Conservation (phyloP, 495 filamentous ascomycete species). For the Aspergillus egyptiacus region DNA sequence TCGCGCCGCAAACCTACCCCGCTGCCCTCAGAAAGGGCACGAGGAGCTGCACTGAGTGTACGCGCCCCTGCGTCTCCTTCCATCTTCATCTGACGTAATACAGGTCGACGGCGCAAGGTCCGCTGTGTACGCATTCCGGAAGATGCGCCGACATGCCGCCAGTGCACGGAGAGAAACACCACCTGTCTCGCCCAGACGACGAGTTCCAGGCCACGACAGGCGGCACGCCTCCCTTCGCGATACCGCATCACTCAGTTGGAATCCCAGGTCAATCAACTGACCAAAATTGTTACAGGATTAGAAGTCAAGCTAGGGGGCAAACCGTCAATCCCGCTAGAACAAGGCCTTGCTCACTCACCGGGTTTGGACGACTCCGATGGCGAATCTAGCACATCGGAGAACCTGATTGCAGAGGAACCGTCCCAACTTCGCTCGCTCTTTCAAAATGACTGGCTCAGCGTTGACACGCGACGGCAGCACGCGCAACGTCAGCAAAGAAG, state of each 20-base stretch:
- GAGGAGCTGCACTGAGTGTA: constrained; percentile 38
- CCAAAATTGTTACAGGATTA: constrained; percentile 15
- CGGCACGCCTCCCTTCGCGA: constrained; percentile 20
- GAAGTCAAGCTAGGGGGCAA: constrained; percentile 18
- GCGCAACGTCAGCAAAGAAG: constrained; percentile 5
- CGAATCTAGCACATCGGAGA: constrained; percentile 15
- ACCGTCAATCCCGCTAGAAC: background rate
- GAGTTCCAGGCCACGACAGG: constrained; percentile 10
- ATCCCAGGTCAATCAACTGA: constrained; percentile 19
- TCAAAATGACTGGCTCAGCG: constrained; percentile 27
- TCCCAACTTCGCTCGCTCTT: constrained; percentile 25
- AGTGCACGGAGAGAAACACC: constrained; percentile 21
- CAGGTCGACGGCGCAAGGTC: constrained; percentile 27
- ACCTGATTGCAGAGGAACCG: constrained; percentile 16
- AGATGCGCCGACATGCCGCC: constrained; percentile 17
- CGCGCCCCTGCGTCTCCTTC: background rate
- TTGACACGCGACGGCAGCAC: constrained; percentile 7
- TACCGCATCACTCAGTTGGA: constrained; percentile 23
- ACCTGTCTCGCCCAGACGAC: constrained; percentile 20
- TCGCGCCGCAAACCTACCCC: background rate
- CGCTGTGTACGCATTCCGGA: constrained; percentile 24
- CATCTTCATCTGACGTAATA: background rate
- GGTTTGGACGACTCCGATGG: constrained; percentile 4
- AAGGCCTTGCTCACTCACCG: background rate
- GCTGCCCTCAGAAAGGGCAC: constrained; percentile 30